Evolutionary conservation across 1,284 basidiomycete genomes (phyloP), one percentile per base, ranked within the genome.

Genomic region (Sutorius eximius): DNA sequence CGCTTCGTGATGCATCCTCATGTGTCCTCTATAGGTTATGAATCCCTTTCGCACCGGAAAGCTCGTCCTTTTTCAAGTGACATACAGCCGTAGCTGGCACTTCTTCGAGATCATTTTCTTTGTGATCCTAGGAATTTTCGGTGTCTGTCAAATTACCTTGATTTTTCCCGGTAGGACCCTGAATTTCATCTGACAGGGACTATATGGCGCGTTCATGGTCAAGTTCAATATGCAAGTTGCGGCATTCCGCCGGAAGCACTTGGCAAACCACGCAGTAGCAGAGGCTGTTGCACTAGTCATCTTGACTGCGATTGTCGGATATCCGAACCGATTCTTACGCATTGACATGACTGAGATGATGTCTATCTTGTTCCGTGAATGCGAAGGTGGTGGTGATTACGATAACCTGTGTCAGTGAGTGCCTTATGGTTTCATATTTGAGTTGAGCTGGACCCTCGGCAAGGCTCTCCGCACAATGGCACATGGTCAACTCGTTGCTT

Each of bases 31-130:
- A 45, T 49, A 95, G 89, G 91, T 92, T 3, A 95, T 99, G 90
- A 98, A 99, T 69, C 97, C 97, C 1, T 99, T 95, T 76, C 83
- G 95, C 27, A 99, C 97, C 0, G 97, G 97, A 36, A 99, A 99
- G 71, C 86, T 99, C 30, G 97, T 99, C 65, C 76, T 98, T 58
- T 99, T 99, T 78, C 94, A 98, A 71, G 94, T 99, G 59, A 96
- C 95, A 7, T 99, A 99, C 72, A 93, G 93, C 70, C 82, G 95
- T 30, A 93, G 96, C 66, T 99, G 97, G 97, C 96, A 99, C 71
- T 98, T 97, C 75, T 99, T 99, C 69, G 97, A 98, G 71, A 93
- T 99, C 51, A 87, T 96, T n/a, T 91, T 95, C 71, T 98, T 95
- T 74, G 80, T 98, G 51, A 82, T 99, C 57, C 84, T 99, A 43